These are phyloP conservation scores for Metarhizium sp. DNA, from an alignment of 2,329 filamentous ascomycete species.

Conservation along the genomic window DNA sequence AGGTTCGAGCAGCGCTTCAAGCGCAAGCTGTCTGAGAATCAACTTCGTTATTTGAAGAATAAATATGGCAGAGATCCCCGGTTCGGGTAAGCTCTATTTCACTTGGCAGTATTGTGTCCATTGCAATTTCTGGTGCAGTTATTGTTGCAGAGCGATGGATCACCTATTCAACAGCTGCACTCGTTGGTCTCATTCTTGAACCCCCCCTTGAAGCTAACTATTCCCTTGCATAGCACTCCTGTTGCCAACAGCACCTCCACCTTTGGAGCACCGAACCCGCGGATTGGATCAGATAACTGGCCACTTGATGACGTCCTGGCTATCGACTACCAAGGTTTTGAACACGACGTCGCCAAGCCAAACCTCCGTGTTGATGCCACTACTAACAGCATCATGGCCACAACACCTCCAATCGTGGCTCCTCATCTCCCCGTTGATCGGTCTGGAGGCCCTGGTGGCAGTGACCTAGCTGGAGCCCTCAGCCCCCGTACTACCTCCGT, in stretches of 20 bases:
- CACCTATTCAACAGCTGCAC: too few relatives aligned
- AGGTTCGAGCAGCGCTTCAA: slow-evolving; percentile 19
- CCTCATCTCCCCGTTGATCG: neutral
- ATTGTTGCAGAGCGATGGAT: too few relatives aligned
- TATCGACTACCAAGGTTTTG: neutral
- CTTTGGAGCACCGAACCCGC: neutral
- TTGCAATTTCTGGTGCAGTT: neutral
- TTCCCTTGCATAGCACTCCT: neutral
- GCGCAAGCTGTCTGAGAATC: slow-evolving; percentile 21
- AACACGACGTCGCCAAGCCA: neutral
- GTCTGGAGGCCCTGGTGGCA: too few relatives aligned
- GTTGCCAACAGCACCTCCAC: neutral
- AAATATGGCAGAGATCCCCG: slow-evolving; percentile 31
- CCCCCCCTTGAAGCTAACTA: neutral
- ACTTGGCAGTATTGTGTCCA: neutral
- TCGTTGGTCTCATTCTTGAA: too few relatives aligned
- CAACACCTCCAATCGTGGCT: neutral
- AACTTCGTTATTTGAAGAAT: slow-evolving; percentile 30
- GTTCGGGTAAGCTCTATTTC: slow-evolving; percentile 22
- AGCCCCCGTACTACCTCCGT: neutral
- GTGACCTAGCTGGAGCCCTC: neutral
- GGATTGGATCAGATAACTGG: neutral
- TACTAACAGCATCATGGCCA: neutral
- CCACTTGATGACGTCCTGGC: neutral
- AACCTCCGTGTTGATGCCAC: neutral